A percentile compares a stretch with the other conserved stretches of the same genome.
Conservation (phyloP, 345 rosid species). For the Heritiera littoralis region DNA sequence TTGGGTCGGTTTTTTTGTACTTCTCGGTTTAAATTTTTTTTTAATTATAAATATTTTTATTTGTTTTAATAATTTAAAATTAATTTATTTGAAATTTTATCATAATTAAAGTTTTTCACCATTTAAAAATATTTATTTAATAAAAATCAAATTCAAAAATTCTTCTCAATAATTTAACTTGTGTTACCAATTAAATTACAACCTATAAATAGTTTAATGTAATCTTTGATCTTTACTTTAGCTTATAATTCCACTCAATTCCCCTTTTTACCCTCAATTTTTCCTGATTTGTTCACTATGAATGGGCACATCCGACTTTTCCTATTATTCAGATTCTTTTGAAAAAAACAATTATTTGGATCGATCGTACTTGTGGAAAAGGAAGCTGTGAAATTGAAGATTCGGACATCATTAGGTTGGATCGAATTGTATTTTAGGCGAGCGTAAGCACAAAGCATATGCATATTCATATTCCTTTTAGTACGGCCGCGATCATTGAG, state of each 20-base stretch:
- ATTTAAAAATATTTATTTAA: no score
- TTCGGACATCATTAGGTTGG: background rate
- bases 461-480: background rate
- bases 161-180: no score
- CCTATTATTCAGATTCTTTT: background rate
- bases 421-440: slow-evolving; percentile 29
- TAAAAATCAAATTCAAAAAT: no score
- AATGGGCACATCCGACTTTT: slow-evolving; percentile 24
- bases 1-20: slow-evolving; percentile 30
- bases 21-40: background rate
- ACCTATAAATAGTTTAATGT: background rate
- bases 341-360: background rate
- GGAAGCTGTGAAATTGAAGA: slow-evolving; percentile 24
- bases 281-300: background rate
- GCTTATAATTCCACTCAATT: background rate
- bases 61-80: no score
- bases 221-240: slow-evolving; percentile 9
- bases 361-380: background rate
- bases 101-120: no score
- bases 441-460: slow-evolving; percentile 10
- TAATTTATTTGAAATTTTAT: no score
- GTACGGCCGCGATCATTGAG: slow-evolving; percentile 11
- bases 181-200: no score
- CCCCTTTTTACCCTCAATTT: slow-evolving; percentile 14
- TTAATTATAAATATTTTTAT: no score